These are phyloP conservation scores for Sporothrix brunneoviolacea DNA, from an alignment of 2,329 filamentous ascomycete species.

Conservation along the genomic window DNA sequence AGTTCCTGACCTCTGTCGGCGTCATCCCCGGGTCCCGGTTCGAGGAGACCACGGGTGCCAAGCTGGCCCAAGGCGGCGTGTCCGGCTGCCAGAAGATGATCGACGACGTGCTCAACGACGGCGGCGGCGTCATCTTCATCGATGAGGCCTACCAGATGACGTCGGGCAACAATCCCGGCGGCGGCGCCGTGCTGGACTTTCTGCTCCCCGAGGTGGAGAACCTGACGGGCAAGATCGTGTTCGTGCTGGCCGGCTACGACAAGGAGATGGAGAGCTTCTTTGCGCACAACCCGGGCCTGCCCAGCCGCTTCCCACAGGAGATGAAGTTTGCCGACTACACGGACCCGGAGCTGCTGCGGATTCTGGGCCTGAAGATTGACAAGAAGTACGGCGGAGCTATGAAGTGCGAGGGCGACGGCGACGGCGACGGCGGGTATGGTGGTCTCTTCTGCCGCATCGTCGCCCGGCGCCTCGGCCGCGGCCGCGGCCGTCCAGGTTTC, in stretches of 20 bases:
- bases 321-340: conserved; percentile 65
- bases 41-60: conserved; percentile 61
- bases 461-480: conserved; percentile 52
- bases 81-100: conserved; percentile 50
- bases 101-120: conserved; percentile 46
- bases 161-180: conserved; percentile 49
- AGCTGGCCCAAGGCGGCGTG: conserved; percentile 57
- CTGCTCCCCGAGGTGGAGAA: conserved; percentile 69
- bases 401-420: conserved; percentile 50
- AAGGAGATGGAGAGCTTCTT: conserved; percentile 74
- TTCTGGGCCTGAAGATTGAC: conserved; percentile 50
- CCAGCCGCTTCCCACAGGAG: conserved; percentile 59
- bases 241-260: conserved; percentile 67
- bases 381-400: conserved; percentile 49
- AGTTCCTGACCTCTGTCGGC: conserved; percentile 56
- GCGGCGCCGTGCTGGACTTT: conserved; percentile 60
- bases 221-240: conserved; percentile 59
- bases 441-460: conserved; percentile 62
- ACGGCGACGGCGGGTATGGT: conserved; percentile 1
- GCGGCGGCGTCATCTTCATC: conserved; percentile 67
- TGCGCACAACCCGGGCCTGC: conserved; percentile 63
- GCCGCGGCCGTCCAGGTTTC: conserved; percentile 60
- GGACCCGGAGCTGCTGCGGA: conserved; percentile 56
- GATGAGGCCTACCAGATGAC: conserved; percentile 74
- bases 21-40: conserved; percentile 56